Percentiles rank a stretch among this genome's conserved stretches.
These are phyloP conservation scores for Kernera saxatilis DNA, from an alignment of 345 rosid genomes.

Conservation along the genomic window DNA sequence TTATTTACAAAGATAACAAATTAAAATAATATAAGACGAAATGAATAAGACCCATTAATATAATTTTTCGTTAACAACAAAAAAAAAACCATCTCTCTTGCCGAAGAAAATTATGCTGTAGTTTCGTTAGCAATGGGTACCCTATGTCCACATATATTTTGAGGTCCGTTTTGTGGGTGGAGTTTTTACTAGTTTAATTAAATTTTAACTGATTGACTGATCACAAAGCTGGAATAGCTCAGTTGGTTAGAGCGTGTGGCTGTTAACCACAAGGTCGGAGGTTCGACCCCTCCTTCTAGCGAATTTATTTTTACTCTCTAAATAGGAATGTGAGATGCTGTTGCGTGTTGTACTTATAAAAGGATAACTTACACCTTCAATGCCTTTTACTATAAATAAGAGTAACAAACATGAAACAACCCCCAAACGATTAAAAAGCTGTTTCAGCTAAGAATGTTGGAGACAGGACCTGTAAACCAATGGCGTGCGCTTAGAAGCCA, in stretches of 20 bases:
- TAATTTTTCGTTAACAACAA: neutral
- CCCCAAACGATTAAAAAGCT: neutral
- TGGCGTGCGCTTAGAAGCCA: constrained; percentile 72
- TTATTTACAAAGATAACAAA: neutral
- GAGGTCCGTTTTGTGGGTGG: neutral
- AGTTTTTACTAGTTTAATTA: neutral
- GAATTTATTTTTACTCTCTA: neutral
- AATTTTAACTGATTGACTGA: neutral
- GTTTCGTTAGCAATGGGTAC: too few species aligned
- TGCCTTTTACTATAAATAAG: constrained; percentile 18
- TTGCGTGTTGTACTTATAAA: neutral
- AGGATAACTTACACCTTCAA: neutral
- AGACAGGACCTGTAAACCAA: constrained; percentile 86
- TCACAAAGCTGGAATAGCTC: constrained; percentile 65
- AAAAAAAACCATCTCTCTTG: too few species aligned
- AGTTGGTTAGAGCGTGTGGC: constrained; percentile 92
- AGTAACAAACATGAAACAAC: neutral
- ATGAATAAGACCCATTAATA: neutral
- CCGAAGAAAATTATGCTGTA: too few species aligned
- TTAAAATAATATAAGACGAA: neutral
- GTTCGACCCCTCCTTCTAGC: constrained; percentile 62
- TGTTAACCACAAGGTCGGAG: constrained; percentile 90
- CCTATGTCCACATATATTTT: too few species aligned
- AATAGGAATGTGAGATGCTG: neutral
- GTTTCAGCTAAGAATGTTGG: constrained; percentile 47